A percentile compares a stretch with the other conserved stretches of the same genome.
phyloP scores from a whole-genome alignment of 2,329 filamentous ascomycete genomes.

The Aspergillus fructus region DNA sequence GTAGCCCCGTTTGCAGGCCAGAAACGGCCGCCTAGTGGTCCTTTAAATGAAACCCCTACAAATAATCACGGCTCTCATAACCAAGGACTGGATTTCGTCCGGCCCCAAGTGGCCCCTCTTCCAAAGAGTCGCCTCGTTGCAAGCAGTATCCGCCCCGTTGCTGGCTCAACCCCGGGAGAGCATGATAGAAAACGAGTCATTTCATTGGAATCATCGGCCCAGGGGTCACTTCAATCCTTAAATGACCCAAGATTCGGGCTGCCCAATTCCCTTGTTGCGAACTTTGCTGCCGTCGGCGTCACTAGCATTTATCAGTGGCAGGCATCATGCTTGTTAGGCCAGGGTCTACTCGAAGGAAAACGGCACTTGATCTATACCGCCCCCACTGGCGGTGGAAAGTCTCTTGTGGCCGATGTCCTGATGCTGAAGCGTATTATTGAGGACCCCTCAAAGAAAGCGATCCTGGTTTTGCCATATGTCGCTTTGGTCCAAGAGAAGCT shows the following conservation, averaged over 20 bases:
- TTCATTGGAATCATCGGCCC: conserved; percentile 42
- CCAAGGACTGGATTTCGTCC: conserved; percentile 27
- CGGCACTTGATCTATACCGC: conserved; percentile 77
- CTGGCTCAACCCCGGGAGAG: conserved; percentile 17
- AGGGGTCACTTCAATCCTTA: conserved; percentile 56
- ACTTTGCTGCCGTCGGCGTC: conserved; percentile 67
- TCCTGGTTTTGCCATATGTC: conserved; percentile 74
- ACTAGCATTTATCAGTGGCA: conserved; percentile 77
- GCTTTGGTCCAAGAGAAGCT: conserved; percentile 79
- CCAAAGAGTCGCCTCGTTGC: conserved; percentile 39
- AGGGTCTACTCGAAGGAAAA: conserved; percentile 63
- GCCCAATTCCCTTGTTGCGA: conserved; percentile 59
- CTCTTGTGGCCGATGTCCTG: conserved; percentile 69
- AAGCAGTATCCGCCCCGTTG: conserved; percentile 33
- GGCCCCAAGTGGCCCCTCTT: conserved; percentile 26
- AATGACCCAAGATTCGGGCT: conserved; percentile 64
- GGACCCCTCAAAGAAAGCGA: conserved; percentile 63
- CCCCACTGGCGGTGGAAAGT: conserved; percentile 76
- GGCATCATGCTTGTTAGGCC: conserved; percentile 68
- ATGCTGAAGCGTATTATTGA: conserved; percentile 71
- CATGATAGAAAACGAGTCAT: conserved; percentile 38
- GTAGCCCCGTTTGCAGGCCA: conserved; percentile 47
- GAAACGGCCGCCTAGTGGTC: conserved; percentile 44
- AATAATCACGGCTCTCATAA: conserved; percentile 1
- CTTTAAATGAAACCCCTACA: conserved; percentile 5